Evolutionary conservation across 352 stramenopile species (phyloP).

Genomic region (Phytophthora pistaciae): DNA sequence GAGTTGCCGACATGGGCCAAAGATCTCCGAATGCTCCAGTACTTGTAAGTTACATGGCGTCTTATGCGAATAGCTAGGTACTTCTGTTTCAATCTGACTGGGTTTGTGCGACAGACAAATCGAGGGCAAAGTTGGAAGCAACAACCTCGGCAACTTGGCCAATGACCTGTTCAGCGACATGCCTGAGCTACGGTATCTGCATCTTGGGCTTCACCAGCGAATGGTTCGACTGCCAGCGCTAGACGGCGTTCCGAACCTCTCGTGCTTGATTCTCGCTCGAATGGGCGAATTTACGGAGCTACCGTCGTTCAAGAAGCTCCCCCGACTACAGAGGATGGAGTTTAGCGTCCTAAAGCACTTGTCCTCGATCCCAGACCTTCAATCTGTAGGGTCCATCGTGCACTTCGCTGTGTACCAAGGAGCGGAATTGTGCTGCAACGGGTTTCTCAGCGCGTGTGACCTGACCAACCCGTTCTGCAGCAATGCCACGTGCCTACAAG

Average conservation of each 20-base stretch:
- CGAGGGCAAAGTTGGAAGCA: conserved; percentile 39
- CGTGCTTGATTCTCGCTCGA: conserved; percentile 37
- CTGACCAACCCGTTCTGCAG: conserved; percentile 31
- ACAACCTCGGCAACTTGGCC: conserved; percentile 31
- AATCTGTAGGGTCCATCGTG: conserved; percentile 11
- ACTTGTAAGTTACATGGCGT: conserved; percentile 40
- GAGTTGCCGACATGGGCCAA: conserved; percentile 41
- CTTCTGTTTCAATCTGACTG: background rate
- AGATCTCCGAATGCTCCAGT: conserved; percentile 45
- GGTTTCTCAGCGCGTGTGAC: conserved; percentile 39
- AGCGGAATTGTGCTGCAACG: conserved; percentile 46
- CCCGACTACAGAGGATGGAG: conserved; percentile 35
- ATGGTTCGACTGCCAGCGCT: conserved; percentile 40
- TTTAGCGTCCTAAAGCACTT: conserved; percentile 30
- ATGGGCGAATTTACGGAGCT: conserved; percentile 32
- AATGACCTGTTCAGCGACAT: conserved; percentile 46
- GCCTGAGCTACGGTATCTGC: conserved; percentile 41
- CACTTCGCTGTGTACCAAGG: conserved; percentile 39
- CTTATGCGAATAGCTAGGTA: background rate
- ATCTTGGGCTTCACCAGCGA: conserved; percentile 40
- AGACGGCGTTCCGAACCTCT: conserved; percentile 37
- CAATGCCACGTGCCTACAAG: conserved; percentile 20
- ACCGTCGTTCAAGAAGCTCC: conserved; percentile 30
- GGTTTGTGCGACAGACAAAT: conserved; percentile 41
- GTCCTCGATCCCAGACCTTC: conserved; percentile 32